Evolutionary conservation across 2,329 filamentous ascomycete species (phyloP).

Genomic region (Apiospora phragmitis): DNA sequence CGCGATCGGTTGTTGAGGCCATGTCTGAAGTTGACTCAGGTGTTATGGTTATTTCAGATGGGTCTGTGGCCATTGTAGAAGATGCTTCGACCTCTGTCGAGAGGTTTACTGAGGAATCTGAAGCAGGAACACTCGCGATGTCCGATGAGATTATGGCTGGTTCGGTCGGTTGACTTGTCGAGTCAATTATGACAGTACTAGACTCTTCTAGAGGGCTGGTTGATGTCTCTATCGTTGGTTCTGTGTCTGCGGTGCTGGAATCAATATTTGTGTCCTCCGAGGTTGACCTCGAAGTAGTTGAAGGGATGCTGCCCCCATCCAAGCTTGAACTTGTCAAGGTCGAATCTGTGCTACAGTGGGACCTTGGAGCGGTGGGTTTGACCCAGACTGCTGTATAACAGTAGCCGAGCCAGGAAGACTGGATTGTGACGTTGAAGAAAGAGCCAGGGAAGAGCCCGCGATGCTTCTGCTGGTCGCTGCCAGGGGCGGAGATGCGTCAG

Average conservation of each 20-base stretch:
- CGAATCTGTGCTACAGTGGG: background rate
- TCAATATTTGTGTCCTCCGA: background rate
- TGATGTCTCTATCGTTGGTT: background rate
- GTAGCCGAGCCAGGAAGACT: background rate
- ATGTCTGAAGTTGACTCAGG: background rate
- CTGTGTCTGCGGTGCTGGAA: background rate
- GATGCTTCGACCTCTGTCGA: background rate
- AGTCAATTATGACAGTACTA: background rate
- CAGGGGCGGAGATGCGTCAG: background rate
- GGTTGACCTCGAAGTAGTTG: background rate
- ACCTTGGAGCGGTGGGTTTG: background rate
- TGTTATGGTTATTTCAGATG: background rate
- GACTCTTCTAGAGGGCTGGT: background rate
- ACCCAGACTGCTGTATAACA: background rate
- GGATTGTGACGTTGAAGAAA: background rate
- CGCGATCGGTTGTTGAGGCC: background rate
- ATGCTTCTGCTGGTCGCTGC: background rate
- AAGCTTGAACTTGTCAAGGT: background rate
- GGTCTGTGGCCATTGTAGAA: background rate
- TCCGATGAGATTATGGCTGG: background rate
- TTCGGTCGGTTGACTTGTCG: background rate
- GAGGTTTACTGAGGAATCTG: background rate
- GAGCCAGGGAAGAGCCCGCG: background rate
- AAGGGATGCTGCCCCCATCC: background rate
- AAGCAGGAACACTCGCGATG: background rate